Conservation (phyloP, 1,284 basidiomycete genomes). For the Peniophora sp. region DNA sequence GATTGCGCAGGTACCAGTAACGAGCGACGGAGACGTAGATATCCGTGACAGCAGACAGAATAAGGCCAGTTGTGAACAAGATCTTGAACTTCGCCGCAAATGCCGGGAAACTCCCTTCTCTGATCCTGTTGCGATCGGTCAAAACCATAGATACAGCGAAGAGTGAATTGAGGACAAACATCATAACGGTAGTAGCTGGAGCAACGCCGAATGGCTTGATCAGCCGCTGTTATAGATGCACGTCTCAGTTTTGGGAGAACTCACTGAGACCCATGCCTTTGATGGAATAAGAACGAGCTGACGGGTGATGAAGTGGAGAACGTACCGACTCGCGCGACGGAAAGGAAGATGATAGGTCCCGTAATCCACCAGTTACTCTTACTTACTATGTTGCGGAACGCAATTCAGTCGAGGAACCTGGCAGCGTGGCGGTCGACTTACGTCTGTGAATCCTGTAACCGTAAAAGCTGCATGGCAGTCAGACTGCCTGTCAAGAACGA, state of each 20-base stretch:
- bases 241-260: too few relatives aligned
- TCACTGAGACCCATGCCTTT: too few relatives aligned
- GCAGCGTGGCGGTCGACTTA: slow-evolving; percentile 5
- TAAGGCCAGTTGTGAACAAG: slow-evolving; percentile 16
- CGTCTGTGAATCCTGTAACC: slow-evolving; percentile 13
- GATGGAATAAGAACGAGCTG: not conserved
- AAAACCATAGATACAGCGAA: not conserved
- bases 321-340: too few relatives aligned
- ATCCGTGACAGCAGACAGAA: slow-evolving; percentile 14
- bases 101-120: not conserved
- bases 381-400: slow-evolving; percentile 12
- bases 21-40: slow-evolving; percentile 13
- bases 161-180: not conserved
- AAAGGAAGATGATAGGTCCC: slow-evolving; percentile 10
- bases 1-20: slow-evolving; percentile 13
- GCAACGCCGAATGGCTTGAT: too few relatives aligned
- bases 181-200: not conserved
- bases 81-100: not conserved
- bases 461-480: slow-evolving; percentile 13
- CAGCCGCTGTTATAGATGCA: too few relatives aligned
- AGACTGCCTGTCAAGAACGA: not conserved
- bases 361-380: slow-evolving; percentile 17
- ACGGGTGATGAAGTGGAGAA: slow-evolving; percentile 2
- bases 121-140: not conserved
- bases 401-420: slow-evolving; percentile 1